Evolutionary conservation across 441 rosid species (phyloP), one percentile per base, ranked within the genome.

Genomic region (Pelargonium cotyledonis): DNA sequence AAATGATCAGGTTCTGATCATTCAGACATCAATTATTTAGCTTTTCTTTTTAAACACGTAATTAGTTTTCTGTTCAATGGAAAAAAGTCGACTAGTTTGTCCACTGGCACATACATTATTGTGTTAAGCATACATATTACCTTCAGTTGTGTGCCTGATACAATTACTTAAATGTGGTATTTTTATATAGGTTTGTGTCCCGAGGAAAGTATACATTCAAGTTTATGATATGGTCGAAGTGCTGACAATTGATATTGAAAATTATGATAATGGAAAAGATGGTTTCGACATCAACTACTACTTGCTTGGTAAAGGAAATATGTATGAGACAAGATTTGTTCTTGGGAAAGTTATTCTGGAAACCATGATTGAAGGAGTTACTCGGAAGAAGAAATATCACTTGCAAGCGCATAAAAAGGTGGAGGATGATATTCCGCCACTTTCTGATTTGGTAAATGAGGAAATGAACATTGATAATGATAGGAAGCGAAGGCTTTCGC

Each of bases 331-430:
- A 43, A 84, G 92, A 72, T 86, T 81, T 80, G 92, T 80, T 65
- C 81, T 94, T 58, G 99, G 97, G 49, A 82, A 81, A 85, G 81
- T 94, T 78, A 86, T 94, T 74, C 71, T 89, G 72, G 84, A 85
- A 58, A 89, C 97, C 47, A 69, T 91, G 81, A 66, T 80, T 58
- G 79, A 49, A 80, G 78, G 35, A 29, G 35, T 29, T 29, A 29
- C 35, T 1, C 70, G 72, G 67, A 69, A 65, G 70, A 60, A 69
- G 73, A 77, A 75, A 31, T 71, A 72, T 19, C 47, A 18, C 68
- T 46, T 23, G 7, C n/a, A 26, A 3, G 62, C 12, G 38, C 9
- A 46, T 35, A 16, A 64, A 4, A 55, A 29, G 35, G 35, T 29
- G 35, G 35, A 29, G 35, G 46, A 29, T 11, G 65, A 69, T 19